Evolutionary conservation across 768 basidiomycete genomes (phyloP).

Genomic region (Zangia roseola): DNA sequence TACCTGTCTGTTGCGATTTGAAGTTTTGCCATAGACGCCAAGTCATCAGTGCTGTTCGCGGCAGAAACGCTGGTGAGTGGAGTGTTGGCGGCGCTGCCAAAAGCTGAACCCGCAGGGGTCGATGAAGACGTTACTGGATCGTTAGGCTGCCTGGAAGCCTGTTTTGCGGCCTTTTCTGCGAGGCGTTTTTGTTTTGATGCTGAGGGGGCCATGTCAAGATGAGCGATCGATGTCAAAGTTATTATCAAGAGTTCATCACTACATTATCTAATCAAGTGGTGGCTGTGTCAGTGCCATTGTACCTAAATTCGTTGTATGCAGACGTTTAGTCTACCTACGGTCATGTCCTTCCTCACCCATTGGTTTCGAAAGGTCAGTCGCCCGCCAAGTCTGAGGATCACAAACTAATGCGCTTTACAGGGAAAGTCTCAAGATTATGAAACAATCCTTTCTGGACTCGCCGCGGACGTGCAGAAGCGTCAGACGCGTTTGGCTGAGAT

Average conservation of each 20-base stretch:
- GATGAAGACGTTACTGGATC: constrained; percentile 49
- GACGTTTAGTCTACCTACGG: constrained; percentile 7
- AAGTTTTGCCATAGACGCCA: constrained; percentile 85
- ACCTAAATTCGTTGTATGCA: constrained; percentile 17
- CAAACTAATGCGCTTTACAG: constrained; percentile 6
- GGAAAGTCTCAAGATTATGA: constrained; percentile 65
- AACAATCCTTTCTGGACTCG: constrained; percentile 63
- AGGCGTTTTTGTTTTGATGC: constrained; percentile 90
- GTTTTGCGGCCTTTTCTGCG: constrained; percentile 90
- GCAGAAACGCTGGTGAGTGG: constrained; percentile 84
- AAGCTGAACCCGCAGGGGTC: constrained; percentile 63
- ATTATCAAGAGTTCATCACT: constrained; percentile 16
- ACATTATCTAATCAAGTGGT: constrained; percentile 29
- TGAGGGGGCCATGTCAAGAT: constrained; percentile 63
- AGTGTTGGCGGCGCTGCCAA: constrained; percentile 65
- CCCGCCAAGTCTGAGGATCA: not conserved
- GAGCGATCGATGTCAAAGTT: constrained; percentile 28
- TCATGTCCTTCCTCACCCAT: constrained; percentile 30
- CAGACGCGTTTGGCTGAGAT: constrained; percentile 78
- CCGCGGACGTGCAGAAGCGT: constrained; percentile 67
- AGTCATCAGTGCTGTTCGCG: constrained; percentile 75
- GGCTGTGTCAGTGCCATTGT: constrained; percentile 18
- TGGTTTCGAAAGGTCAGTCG: constrained; percentile 30
- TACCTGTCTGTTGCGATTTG: constrained; percentile 88
- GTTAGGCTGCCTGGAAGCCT: constrained; percentile 54